Evolutionary conservation across 148 eudicot species (phyloP).

Genomic region (Chenopodium album): DNA sequence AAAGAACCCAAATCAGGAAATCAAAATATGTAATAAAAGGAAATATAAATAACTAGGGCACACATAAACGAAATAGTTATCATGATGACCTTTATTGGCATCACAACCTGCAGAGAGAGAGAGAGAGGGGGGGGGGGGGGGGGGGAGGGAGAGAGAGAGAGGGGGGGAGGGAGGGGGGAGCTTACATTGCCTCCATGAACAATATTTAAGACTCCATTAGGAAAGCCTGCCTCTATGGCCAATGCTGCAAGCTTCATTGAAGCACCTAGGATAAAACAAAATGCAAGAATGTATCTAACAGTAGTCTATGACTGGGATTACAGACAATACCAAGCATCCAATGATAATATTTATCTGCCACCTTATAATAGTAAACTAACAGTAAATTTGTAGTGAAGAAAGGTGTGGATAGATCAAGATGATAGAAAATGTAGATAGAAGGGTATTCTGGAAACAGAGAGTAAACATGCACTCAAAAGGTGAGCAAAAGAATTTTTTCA

Average conservation of each 20-base stretch:
- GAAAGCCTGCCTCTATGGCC: constrained; percentile 73
- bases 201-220: constrained; percentile 69
- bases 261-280: constrained; percentile 41
- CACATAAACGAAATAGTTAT: neutral
- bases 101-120: neutral
- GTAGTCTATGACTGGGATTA: too few species aligned
- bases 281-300: too few species aligned
- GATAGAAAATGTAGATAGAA: too few species aligned
- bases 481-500: too few species aligned
- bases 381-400: too few species aligned
- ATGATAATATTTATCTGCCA: neutral
- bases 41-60: neutral
- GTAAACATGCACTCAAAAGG: too few species aligned
- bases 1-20: neutral
- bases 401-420: too few species aligned
- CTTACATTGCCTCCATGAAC: constrained; percentile 74
- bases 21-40: neutral
- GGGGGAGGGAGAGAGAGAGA: neutral
- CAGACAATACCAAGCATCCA: neutral
- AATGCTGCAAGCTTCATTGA: constrained; percentile 56
- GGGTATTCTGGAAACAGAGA: too few species aligned
- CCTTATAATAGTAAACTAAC: neutral
- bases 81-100: neutral
- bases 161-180: neutral
- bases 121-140: too few species aligned